These are phyloP conservation scores for Yarrowia sp. DNA, from an alignment of 805 yeast genomes.

Conservation along the genomic window DNA sequence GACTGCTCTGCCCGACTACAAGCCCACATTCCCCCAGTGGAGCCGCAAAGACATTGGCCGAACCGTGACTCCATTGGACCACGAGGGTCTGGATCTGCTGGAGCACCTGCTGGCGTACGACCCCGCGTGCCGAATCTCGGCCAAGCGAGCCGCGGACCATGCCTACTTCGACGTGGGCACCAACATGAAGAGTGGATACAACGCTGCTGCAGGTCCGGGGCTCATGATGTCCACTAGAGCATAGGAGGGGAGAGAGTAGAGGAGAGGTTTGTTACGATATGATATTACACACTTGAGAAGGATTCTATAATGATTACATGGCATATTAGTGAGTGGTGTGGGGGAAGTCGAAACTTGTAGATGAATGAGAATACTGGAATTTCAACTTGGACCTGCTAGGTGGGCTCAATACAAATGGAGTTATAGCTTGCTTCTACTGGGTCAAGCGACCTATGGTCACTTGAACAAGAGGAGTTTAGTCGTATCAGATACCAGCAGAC, in stretches of 20 bases:
- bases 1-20: conserved; percentile 86
- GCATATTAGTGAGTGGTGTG: conserved; percentile 16
- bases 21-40: conserved; percentile 94
- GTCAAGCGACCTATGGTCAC: too few species aligned
- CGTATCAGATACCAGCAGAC: too few species aligned
- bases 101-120: conserved; percentile 82
- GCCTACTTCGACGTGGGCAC: conserved; percentile 65
- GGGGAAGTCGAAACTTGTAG: too few species aligned
- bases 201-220: conserved; percentile 32
- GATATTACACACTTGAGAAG: conserved; percentile 21
- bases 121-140: conserved; percentile 92
- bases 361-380: too few species aligned
- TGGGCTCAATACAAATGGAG: too few species aligned
- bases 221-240: conserved; percentile 37
- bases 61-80: conserved; percentile 79
- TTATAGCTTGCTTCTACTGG: too few species aligned
- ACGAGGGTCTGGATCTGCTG: conserved; percentile 82
- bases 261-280: not conserved
- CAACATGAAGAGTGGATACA: conserved; percentile 36
- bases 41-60: conserved; percentile 69
- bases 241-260: not conserved
- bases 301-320: conserved; percentile 38
- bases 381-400: too few species aligned
- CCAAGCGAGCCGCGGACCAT: conserved; percentile 88
- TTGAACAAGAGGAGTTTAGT: too few species aligned